Percentiles rank a stretch among this genome's conserved stretches.
Evolutionary conservation across 208 protist genomes (phyloP).

Genomic region (Trypanosoma caninum): DNA sequence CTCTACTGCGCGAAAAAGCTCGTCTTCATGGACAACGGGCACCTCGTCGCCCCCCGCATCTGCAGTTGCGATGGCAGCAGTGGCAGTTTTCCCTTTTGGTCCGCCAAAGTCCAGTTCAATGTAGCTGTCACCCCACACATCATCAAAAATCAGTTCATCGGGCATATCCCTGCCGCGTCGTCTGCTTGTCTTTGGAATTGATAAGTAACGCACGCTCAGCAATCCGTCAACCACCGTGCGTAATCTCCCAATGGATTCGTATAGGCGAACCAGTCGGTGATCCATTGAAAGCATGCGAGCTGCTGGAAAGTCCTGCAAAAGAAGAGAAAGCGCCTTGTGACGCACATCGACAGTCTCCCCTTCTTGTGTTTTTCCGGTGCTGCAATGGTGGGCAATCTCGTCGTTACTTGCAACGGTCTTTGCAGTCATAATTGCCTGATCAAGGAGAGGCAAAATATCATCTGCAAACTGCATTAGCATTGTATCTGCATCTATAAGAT

Average conservation of each 20-base stretch:
- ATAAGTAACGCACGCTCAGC: slow-evolving; percentile 73
- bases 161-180: slow-evolving; percentile 37
- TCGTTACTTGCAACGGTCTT: slow-evolving; percentile 5
- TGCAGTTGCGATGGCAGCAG: background rate
- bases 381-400: background rate
- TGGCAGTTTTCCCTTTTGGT: slow-evolving; percentile 9
- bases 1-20: slow-evolving; percentile 48
- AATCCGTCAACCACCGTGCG: slow-evolving; percentile 64
- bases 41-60: background rate
- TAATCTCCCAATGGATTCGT: slow-evolving; percentile 57
- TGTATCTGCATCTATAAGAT: slow-evolving; percentile 82
- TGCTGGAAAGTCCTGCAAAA: slow-evolving; percentile 28
- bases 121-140: slow-evolving; percentile 39
- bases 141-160: slow-evolving; percentile 59
- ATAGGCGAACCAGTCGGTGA: slow-evolving; percentile 62
- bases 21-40: slow-evolving; percentile 31
- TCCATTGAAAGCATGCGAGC: slow-evolving; percentile 52
- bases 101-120: slow-evolving; percentile 68
- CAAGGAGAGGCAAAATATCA: slow-evolving; percentile 68
- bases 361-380: background rate
- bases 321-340: slow-evolving; percentile 29
- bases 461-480: slow-evolving; percentile 68
- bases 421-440: slow-evolving; percentile 37
- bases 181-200: slow-evolving; percentile 38
- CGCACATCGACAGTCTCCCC: slow-evolving; percentile 2